These are phyloP conservation scores for Aspergillus texensis DNA, from an alignment of 2,329 filamentous ascomycete species.

Conservation along the genomic window DNA sequence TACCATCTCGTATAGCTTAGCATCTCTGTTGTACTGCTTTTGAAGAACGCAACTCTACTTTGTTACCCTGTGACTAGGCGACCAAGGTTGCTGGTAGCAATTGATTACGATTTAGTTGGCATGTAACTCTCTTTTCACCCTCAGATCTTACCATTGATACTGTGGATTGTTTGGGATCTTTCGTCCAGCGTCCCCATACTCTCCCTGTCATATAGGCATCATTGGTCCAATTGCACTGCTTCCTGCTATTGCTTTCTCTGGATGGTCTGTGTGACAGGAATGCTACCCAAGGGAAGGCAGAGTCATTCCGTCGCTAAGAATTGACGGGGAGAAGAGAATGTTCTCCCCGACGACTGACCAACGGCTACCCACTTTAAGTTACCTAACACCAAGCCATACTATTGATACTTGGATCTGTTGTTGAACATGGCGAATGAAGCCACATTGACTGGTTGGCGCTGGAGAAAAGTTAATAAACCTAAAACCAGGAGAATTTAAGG, in stretches of 20 bases:
- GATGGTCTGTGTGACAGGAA: neutral
- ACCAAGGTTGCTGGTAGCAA: neutral
- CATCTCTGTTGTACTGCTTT: neutral
- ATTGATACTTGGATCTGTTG: neutral
- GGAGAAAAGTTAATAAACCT: neutral
- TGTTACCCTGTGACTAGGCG: neutral
- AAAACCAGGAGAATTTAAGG: neutral
- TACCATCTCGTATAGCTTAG: neutral
- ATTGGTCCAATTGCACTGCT: neutral
- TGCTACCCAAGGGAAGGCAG: neutral
- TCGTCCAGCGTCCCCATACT: neutral
- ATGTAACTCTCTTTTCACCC: neutral
- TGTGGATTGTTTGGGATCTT: neutral
- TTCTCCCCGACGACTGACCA: neutral
- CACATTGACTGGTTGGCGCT: neutral
- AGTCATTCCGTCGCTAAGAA: neutral
- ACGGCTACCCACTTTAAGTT: neutral
- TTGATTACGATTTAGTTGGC: neutral
- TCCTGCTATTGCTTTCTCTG: neutral
- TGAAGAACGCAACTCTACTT: neutral
- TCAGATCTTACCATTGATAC: neutral
- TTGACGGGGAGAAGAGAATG: neutral
- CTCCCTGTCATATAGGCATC: neutral
- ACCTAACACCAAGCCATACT: neutral
- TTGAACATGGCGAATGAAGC: neutral